Percentiles rank a stretch among this genome's conserved stretches.
Conservation (phyloP, 345 rosid genomes). For the Clausena lansium region DNA sequence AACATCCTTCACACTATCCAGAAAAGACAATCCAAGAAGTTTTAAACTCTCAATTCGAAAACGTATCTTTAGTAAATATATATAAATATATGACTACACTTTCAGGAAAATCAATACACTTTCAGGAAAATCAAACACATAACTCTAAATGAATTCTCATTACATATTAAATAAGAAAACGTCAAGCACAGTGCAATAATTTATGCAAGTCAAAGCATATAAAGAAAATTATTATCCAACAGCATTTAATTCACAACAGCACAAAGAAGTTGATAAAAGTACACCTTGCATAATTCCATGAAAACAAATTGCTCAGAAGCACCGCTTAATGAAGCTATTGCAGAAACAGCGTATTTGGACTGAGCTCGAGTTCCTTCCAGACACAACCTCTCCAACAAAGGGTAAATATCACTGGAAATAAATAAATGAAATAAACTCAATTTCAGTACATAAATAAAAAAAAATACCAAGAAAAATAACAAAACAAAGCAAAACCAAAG, state of each 20-base stretch:
- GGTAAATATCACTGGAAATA: slow-evolving; percentile 59
- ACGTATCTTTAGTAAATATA: background rate
- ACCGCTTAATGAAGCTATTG: slow-evolving; percentile 63
- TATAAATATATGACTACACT: background rate
- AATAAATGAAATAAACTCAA: slow-evolving; percentile 8
- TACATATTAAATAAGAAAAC: background rate
- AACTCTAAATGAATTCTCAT: background rate
- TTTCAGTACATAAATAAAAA: background rate
- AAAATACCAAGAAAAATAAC: background rate
- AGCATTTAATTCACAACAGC: background rate
- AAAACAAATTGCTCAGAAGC: slow-evolving; percentile 45
- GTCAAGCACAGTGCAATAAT: background rate
- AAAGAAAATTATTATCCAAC: slow-evolving; percentile 1
- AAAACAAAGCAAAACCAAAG: background rate
- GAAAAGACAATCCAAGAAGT: background rate
- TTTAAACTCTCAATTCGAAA: background rate
- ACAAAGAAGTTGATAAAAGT: slow-evolving; percentile 9
- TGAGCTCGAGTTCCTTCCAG: slow-evolving; percentile 77
- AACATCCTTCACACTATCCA: background rate
- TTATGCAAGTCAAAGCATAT: background rate
- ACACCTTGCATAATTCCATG: slow-evolving; percentile 72
- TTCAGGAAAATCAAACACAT: background rate
- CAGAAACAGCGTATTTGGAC: slow-evolving; percentile 82
- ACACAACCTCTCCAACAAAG: slow-evolving; percentile 60
- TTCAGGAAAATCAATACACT: background rate